Conservation (phyloP, 139 green algal genomes). For the Haematococcus lacustris region DNA sequence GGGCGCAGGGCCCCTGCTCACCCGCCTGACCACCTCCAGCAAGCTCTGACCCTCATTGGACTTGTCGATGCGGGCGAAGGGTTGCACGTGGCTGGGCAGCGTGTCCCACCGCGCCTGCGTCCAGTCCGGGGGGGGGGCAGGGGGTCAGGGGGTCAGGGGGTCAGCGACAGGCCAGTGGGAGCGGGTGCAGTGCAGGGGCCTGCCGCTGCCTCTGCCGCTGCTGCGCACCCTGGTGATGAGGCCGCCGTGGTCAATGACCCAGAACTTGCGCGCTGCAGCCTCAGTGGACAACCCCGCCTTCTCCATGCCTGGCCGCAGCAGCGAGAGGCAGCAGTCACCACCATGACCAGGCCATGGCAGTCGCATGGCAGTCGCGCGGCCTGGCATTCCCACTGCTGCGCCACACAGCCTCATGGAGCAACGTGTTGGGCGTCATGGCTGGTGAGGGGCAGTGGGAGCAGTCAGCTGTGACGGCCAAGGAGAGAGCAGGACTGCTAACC, state of each 20-base stretch:
- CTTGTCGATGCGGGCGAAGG: constrained; percentile 54
- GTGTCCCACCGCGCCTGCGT: constrained; percentile 1
- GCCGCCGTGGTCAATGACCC: constrained; percentile 43
- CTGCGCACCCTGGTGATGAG: constrained; percentile 31
- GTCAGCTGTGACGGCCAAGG: background rate
- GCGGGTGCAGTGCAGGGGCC: too few relatives aligned
- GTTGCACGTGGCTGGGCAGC: constrained; percentile 41
- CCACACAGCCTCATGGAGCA: background rate
- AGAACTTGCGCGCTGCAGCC: constrained; percentile 52
- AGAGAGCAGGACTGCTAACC: too few relatives aligned
- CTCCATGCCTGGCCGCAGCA: constrained; percentile 42
- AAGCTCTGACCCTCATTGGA: constrained; percentile 53
- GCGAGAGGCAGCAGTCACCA: background rate
- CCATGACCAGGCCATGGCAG: background rate
- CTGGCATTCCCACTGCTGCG: too few relatives aligned
- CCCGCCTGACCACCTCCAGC: constrained; percentile 39
- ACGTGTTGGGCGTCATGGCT: background rate
- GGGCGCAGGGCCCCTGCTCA: too few relatives aligned
- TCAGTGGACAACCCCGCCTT: constrained; percentile 47
- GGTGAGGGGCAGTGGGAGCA: background rate
- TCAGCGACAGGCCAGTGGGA: too few relatives aligned
- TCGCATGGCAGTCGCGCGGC: too few relatives aligned
- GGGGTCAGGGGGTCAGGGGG: too few relatives aligned
- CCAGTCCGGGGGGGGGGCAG: too few relatives aligned
- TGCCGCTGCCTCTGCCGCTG: background rate